phyloP scores from a whole-genome alignment of 176 grass and related monocot genomes.

The Carex littledalei region DNA sequence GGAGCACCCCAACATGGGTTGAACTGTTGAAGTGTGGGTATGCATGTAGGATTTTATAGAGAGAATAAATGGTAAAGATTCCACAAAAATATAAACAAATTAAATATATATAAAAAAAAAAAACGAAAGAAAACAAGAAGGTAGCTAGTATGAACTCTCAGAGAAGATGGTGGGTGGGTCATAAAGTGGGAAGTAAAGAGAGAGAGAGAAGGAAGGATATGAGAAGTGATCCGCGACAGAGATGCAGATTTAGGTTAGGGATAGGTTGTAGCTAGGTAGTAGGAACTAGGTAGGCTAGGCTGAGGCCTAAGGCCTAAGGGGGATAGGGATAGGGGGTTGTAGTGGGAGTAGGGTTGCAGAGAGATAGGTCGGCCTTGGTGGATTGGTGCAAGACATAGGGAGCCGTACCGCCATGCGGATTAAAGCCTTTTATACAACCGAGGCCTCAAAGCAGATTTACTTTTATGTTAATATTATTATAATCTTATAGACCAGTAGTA shows the following conservation, averaged over 20 bases:
- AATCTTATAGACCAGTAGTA: background rate
- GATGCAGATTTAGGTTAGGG: slow-evolving; percentile 7
- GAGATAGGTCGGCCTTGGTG: slow-evolving; percentile 20
- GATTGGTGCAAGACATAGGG: slow-evolving; percentile 23
- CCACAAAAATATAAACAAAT: background rate
- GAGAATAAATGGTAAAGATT: background rate
- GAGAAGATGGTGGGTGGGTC: slow-evolving; percentile 12
- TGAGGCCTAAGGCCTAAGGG: too few relatives aligned
- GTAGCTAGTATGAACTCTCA: background rate
- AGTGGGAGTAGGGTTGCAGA: slow-evolving; percentile 25
- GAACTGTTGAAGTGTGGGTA: background rate
- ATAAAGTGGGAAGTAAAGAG: background rate
- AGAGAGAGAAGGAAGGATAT: background rate
- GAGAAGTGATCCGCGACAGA: background rate
- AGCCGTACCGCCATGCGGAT: slow-evolving; percentile 22
- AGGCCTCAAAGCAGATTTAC: slow-evolving; percentile 3
- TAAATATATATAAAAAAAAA: background rate
- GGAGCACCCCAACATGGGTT: background rate
- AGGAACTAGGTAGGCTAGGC: background rate
- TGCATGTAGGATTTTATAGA: background rate
- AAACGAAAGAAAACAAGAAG: background rate
- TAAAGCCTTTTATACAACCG: slow-evolving; percentile 23
- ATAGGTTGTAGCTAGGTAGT: background rate
- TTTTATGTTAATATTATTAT: slow-evolving; percentile 15
- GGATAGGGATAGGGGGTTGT: background rate